phyloP scores from a whole-genome alignment of 345 rosid species.

The Psidium guajava region DNA sequence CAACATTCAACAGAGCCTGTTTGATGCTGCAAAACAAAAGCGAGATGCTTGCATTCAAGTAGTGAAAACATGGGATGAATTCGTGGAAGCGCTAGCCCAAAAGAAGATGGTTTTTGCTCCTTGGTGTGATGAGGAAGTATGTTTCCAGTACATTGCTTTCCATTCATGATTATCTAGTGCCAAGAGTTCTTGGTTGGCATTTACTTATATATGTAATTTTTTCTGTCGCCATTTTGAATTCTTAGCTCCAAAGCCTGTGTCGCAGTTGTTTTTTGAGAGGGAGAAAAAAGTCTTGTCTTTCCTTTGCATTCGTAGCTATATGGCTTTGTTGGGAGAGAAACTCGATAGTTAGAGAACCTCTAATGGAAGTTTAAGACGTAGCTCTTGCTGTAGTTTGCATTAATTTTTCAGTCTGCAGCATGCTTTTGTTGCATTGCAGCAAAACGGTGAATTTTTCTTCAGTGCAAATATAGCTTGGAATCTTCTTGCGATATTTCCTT shows the following conservation, averaged over 20 bases:
- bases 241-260: background rate
- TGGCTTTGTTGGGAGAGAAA: background rate
- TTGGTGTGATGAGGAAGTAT: slow-evolving; percentile 96
- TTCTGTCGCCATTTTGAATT: background rate
- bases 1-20: slow-evolving; percentile 59
- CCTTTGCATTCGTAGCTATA: background rate
- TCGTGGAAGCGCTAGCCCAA: slow-evolving; percentile 54
- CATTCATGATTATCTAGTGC: background rate
- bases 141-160: background rate
- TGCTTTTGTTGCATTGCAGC: background rate
- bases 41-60: slow-evolving; percentile 66
- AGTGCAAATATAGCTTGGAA: background rate
- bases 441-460: background rate
- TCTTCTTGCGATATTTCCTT: background rate
- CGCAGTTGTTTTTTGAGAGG: background rate
- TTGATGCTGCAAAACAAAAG: slow-evolving; percentile 54
- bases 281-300: background rate
- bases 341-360: background rate
- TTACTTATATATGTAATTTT: background rate
- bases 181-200: background rate
- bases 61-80: slow-evolving; percentile 80
- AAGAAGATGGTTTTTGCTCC: slow-evolving; percentile 93
- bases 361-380: background rate
- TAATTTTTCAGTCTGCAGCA: background rate
- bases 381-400: background rate